Evolutionary conservation across 164 flowering plant genomes (phyloP), one percentile per base, ranked within the genome.

Genomic region (Buxus sempervirens): DNA sequence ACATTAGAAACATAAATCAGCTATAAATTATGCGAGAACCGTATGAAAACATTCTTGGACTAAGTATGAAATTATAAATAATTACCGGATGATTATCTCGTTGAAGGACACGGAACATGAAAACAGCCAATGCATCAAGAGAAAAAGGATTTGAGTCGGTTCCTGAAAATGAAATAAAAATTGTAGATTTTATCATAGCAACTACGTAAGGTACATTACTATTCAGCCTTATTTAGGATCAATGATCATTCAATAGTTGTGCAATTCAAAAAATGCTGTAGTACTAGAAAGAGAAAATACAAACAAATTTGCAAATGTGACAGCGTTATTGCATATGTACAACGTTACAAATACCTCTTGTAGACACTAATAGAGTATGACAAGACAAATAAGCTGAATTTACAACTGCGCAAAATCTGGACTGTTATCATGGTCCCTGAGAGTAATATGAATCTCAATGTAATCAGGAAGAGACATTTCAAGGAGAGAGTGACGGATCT

Each of bases 81-180:
- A 32, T 38, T 86, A 96, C 99, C 78, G 99, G 99, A 74, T 96
- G 99, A 79, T 96, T 93, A 64, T 66, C 91, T 71, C 99, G 84
- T 36, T 83, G 91, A 71, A 90, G 96, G 61, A 96, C 98, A 68
- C 97, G 93, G 60, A 83, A 90, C 73, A 88, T 89, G 79, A 96
- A 96, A 74, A 96, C 89, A 64, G 96, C 93, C 54, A 96, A 79
- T 51, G 97, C 93, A 74, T 90, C 97, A 63, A 88, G 84, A n/a
- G 96, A 92, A 77, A 86, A 96, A 22, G 98, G 98, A 74, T 96
- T 96, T 77, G 93, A 87, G 62, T 86, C 88, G 38, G 90, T 89
- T 69, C 98, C 99, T 95, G 86, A 71, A 74, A 36, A 73, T 60
- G 38, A 28, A 28, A 54, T 19, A 63, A 32, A 22, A 49, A 38